Conservation (phyloP, 768 basidiomycete species). For the Mycena sanguinolenta region DNA sequence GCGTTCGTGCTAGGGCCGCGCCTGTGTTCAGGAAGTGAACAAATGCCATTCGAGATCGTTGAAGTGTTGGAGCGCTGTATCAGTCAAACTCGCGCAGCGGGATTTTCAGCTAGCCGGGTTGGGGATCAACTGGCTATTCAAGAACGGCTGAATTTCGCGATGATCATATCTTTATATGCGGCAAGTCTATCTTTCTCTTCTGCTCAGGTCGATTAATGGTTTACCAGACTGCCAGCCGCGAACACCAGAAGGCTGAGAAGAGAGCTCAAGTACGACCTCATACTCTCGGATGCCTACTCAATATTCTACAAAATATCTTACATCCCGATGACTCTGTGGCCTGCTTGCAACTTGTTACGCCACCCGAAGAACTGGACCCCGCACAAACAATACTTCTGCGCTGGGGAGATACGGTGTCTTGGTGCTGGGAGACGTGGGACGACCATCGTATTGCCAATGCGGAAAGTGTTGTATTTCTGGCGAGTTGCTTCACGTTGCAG, state of each 20-base stretch:
- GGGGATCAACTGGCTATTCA: constrained; percentile 41
- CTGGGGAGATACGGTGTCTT: constrained; percentile 70
- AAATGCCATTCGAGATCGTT: constrained; percentile 32
- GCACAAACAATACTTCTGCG: constrained; percentile 66
- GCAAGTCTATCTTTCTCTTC: constrained; percentile 42
- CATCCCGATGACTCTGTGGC: constrained; percentile 39
- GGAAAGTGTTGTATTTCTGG: constrained; percentile 64
- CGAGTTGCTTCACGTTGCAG: constrained; percentile 44
- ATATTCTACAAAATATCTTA: constrained; percentile 58
- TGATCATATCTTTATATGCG: constrained; percentile 58
- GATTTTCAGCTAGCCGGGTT: constrained; percentile 33
- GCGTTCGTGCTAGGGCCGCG: constrained; percentile 66
- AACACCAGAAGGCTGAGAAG: constrained; percentile 17
- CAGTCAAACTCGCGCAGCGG: constrained; percentile 26
- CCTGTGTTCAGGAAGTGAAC: constrained; percentile 41
- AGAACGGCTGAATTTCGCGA: constrained; percentile 51
- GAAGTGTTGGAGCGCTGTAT: constrained; percentile 38
- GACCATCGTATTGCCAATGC: constrained; percentile 64
- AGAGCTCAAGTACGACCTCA: constrained; percentile 59
- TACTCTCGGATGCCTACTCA: constrained; percentile 58
- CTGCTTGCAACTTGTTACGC: constrained; percentile 36
- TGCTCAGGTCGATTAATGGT: neutral
- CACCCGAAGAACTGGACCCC: constrained; percentile 50
- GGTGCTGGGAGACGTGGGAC: constrained; percentile 76
- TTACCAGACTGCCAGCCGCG: constrained; percentile 41